Evolutionary conservation across 495 filamentous ascomycete genomes (phyloP).

Genomic region (Penicillium mononematosum): DNA sequence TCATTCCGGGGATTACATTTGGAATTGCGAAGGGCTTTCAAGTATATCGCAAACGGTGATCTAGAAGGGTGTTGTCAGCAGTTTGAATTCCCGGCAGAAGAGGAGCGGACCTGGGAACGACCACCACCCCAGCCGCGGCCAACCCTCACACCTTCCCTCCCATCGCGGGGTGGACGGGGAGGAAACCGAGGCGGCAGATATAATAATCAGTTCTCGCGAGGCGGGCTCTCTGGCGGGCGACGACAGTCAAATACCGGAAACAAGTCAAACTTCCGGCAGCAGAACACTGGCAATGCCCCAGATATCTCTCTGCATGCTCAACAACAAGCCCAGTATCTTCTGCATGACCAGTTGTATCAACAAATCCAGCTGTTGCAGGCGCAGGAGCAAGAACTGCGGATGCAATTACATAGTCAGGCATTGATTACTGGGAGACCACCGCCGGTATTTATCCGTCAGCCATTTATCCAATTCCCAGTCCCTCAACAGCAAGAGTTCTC

Average conservation of each 20-base stretch:
- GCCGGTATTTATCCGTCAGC: conserved; percentile 47
- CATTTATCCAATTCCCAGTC: conserved; percentile 46
- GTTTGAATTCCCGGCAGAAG: conserved; percentile 80
- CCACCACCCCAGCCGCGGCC: conserved; percentile 62
- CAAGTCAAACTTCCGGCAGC: conserved; percentile 38
- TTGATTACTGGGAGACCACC: conserved; percentile 51
- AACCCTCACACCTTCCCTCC: conserved; percentile 53
- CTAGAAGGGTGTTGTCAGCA: conserved; percentile 78
- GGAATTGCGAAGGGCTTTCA: conserved; percentile 86
- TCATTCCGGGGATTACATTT: conserved; percentile 88
- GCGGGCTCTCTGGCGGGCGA: conserved; percentile 46
- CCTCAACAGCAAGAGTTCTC: conserved; percentile 41
- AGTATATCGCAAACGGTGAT: conserved; percentile 69
- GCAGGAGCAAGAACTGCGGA: conserved; percentile 61
- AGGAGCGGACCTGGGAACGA: conserved; percentile 74
- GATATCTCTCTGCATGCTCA: conserved; percentile 51
- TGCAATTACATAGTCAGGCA: conserved; percentile 60
- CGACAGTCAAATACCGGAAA: conserved; percentile 55
- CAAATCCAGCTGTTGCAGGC: conserved; percentile 64
- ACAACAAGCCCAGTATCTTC: conserved; percentile 48
- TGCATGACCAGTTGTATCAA: conserved; percentile 60
- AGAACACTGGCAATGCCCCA: conserved; percentile 31
- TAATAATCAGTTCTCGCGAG: conserved; percentile 44
- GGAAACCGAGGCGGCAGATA: conserved; percentile 60
- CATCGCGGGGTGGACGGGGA: conserved; percentile 49